These are phyloP conservation scores for Tilletia horrida DNA, from an alignment of 1,284 basidiomycete species.

Conservation along the genomic window DNA sequence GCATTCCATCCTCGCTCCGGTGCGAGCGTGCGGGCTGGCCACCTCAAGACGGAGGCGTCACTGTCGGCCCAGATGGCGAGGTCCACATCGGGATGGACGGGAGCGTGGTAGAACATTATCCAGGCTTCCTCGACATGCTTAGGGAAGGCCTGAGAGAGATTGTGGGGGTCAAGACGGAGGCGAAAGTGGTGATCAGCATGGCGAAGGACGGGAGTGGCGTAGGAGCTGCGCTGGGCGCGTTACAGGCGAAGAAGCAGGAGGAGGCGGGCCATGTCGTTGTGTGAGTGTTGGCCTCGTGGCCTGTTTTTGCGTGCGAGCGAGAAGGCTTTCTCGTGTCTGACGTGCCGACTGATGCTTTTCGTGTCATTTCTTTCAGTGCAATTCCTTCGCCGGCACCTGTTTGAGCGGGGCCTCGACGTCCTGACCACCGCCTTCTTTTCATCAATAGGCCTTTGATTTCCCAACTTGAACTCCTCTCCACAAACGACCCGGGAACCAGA, in stretches of 20 bases:
- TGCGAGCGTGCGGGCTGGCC: conserved; percentile 76
- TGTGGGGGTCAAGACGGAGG: conserved; percentile 75
- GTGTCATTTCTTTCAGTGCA: too few relatives aligned
- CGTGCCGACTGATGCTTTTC: too few relatives aligned
- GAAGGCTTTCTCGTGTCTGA: too few relatives aligned
- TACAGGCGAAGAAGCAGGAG: conserved; percentile 42
- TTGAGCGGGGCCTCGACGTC: too few relatives aligned
- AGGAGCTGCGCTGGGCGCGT: conserved; percentile 58
- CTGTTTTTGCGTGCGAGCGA: too few relatives aligned
- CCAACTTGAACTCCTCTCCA: too few relatives aligned
- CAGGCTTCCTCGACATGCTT: conserved; percentile 71
- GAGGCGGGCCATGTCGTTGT: conserved; percentile 38
- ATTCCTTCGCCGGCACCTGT: too few relatives aligned
- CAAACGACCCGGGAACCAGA: too few relatives aligned
- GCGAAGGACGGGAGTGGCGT: conserved; percentile 97
- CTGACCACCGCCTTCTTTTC: too few relatives aligned
- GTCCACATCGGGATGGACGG: conserved; percentile 46
- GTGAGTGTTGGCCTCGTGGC: too few relatives aligned
- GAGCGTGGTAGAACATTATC: conserved; percentile 72
- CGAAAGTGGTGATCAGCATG: conserved; percentile 75
- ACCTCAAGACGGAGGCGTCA: conserved; percentile 63
- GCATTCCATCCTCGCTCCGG: conserved; percentile 59
- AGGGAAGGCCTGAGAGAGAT: conserved; percentile 71
- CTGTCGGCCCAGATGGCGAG: conserved; percentile 48
- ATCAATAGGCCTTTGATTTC: too few relatives aligned